These are phyloP conservation scores for Selaginella moellendorffii DNA, from an alignment of 75 land plant genomes.

Conservation along the genomic window DNA sequence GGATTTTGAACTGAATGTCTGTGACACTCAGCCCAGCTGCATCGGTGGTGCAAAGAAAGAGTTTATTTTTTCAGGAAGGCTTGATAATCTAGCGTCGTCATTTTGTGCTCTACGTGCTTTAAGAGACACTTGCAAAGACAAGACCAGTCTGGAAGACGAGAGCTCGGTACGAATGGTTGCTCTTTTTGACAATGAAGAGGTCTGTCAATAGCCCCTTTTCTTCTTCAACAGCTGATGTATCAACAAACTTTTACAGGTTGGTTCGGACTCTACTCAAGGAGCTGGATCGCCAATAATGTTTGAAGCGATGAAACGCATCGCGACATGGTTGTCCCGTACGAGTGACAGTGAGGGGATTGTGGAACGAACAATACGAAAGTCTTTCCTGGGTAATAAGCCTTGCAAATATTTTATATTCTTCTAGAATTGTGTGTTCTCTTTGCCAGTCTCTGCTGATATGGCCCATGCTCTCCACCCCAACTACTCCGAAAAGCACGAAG, in stretches of 20 bases:
- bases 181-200: conserved; percentile 97
- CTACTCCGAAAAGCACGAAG: conserved; percentile 78
- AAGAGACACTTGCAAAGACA: conserved; percentile 41
- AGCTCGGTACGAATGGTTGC: conserved; percentile 76
- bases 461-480: conserved; percentile 98
- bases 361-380: conserved; percentile 67
- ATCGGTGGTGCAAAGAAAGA: conserved; percentile 84
- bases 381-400: conserved; percentile 74
- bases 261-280: conserved; percentile 84
- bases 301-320: conserved; percentile 80
- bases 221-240: neutral
- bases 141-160: conserved; percentile 46
- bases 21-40: conserved; percentile 95
- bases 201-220: conserved; percentile 16
- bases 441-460: conserved; percentile 99
- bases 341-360: conserved; percentile 48
- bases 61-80: conserved; percentile 87
- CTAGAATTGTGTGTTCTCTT: too few relatives aligned
- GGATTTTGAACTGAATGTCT: conserved; percentile 67
- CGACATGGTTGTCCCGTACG: conserved; percentile 26
- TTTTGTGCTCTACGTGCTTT: conserved; percentile 82
- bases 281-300: conserved; percentile 97
- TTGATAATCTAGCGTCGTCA: conserved; percentile 88
- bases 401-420: too few relatives aligned
- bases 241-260: conserved; percentile 52